Evolutionary conservation across 495 filamentous ascomycete genomes (phyloP).

Genomic region (Penicillium chermesinum): DNA sequence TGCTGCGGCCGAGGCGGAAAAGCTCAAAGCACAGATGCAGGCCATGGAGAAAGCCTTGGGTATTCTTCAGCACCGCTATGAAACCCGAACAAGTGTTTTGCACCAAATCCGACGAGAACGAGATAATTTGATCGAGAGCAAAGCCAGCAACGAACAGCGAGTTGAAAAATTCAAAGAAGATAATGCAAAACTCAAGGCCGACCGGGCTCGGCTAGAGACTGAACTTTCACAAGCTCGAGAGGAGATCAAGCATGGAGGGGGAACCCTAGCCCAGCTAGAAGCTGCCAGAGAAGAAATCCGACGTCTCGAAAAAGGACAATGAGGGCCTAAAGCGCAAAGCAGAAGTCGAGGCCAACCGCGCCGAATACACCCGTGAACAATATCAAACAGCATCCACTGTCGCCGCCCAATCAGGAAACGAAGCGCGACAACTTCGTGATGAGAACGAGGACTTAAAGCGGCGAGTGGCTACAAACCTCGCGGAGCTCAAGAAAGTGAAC

Average conservation of each 20-base stretch:
- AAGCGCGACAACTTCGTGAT: slow-evolving; percentile 44
- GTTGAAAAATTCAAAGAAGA: slow-evolving; percentile 41
- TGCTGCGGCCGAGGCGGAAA: slow-evolving; percentile 23
- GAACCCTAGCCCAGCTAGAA: slow-evolving; percentile 47
- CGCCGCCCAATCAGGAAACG: slow-evolving; percentile 44
- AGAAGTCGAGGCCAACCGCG: slow-evolving; percentile 46
- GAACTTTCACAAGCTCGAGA: slow-evolving; percentile 47
- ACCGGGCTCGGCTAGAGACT: slow-evolving; percentile 40
- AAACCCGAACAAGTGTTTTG: slow-evolving; percentile 33
- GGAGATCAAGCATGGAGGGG: slow-evolving; percentile 44
- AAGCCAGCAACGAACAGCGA: slow-evolving; percentile 26
- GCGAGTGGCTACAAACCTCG: slow-evolving; percentile 47
- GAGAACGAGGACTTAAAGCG: slow-evolving; percentile 45
- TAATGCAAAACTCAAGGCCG: slow-evolving; percentile 43
- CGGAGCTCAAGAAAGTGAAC: slow-evolving; percentile 49
- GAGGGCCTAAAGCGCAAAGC: slow-evolving; percentile 42
- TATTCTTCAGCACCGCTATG: slow-evolving; percentile 41
- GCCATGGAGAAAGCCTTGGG: slow-evolving; percentile 27
- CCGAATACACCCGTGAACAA: slow-evolving; percentile 55
- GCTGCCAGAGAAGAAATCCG: slow-evolving; percentile 39
- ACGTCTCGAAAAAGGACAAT: slow-evolving; percentile 36
- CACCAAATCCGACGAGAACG: slow-evolving; percentile 37
- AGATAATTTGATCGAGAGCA: slow-evolving; percentile 21
- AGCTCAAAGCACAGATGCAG: slow-evolving; percentile 18
- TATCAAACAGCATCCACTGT: slow-evolving; percentile 61